These are phyloP conservation scores for Hygrophila difformis DNA, from an alignment of 257 asterid species.

Conservation along the genomic window DNA sequence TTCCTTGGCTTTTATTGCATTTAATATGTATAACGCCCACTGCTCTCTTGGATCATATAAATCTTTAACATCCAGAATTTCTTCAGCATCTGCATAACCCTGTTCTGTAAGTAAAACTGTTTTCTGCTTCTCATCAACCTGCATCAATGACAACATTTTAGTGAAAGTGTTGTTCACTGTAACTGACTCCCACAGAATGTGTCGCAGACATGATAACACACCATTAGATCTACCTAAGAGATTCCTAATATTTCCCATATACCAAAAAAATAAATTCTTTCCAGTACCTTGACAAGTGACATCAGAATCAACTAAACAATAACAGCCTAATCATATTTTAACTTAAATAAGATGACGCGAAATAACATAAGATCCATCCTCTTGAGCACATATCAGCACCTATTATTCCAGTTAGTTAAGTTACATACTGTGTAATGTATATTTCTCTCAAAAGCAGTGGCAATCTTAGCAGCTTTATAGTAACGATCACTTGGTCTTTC, in stretches of 20 bases:
- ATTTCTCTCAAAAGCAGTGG: conserved; percentile 81
- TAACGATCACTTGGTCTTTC: conserved; percentile 93
- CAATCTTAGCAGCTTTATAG: conserved; percentile 95
- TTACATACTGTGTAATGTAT: conserved; percentile 83
- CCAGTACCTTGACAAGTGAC: no score
- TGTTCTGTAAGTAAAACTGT: conserved; percentile 79
- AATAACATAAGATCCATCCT: not conserved
- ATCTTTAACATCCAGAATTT: conserved; percentile 88
- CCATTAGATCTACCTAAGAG: no score
- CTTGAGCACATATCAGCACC: conserved; percentile 9
- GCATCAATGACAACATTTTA: conserved; percentile 25
- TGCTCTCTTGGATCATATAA: conserved; percentile 96
- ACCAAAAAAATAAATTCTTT: no score
- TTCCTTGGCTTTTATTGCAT: conserved; percentile 93
- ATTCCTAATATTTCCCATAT: no score
- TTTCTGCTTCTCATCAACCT: conserved; percentile 97
- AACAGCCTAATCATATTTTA: no score
- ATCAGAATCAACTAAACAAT: no score
- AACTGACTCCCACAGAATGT: no score
- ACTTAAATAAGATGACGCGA: no score
- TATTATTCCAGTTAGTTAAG: conserved; percentile 14
- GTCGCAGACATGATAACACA: no score
- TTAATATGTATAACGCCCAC: conserved; percentile 93
- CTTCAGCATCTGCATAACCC: conserved; percentile 98
- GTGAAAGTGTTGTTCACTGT: no score